phyloP scores from a whole-genome alignment of 306 rosid species.

The Arachis stenosperma region DNA sequence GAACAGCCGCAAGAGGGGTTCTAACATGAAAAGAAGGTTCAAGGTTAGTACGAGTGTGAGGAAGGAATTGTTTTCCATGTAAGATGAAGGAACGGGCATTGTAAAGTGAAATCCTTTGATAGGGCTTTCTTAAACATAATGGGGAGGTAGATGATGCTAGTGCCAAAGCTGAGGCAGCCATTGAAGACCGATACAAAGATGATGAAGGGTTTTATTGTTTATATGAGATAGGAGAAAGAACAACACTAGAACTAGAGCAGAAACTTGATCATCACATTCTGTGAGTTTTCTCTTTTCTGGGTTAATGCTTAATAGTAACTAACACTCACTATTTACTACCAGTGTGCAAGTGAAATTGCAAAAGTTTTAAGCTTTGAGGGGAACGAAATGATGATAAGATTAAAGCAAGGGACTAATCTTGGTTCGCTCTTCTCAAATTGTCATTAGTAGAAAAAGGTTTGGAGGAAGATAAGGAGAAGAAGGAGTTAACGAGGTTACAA shows the following conservation, averaged over 20 bases:
- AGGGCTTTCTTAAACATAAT: constrained; percentile 50
- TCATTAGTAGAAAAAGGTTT: background rate
- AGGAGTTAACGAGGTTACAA: constrained; percentile 1
- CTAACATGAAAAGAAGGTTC: constrained; percentile 28
- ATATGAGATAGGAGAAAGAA: background rate
- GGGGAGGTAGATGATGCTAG: constrained; percentile 31
- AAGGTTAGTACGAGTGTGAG: constrained; percentile 30
- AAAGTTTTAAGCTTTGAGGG: background rate
- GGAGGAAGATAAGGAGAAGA: background rate
- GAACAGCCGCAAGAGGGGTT: constrained; percentile 36
- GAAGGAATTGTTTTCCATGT: constrained; percentile 20
- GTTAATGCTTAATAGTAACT: background rate
- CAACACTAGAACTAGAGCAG: background rate
- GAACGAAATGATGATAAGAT: background rate
- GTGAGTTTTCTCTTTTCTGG: too few relatives aligned
- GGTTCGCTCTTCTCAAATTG: background rate
- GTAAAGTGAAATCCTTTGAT: constrained; percentile 38
- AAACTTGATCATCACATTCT: constrained; percentile 8
- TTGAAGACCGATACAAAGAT: constrained; percentile 17
- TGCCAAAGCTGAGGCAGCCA: constrained; percentile 60
- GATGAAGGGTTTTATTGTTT: background rate
- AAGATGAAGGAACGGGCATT: constrained; percentile 20
- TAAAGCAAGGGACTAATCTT: background rate
- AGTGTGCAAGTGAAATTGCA: background rate
- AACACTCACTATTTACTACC: too few relatives aligned